Base-by-base conservation (phyloP, 495 filamentous ascomycete species). In the Trichoderma reesei region DNA sequence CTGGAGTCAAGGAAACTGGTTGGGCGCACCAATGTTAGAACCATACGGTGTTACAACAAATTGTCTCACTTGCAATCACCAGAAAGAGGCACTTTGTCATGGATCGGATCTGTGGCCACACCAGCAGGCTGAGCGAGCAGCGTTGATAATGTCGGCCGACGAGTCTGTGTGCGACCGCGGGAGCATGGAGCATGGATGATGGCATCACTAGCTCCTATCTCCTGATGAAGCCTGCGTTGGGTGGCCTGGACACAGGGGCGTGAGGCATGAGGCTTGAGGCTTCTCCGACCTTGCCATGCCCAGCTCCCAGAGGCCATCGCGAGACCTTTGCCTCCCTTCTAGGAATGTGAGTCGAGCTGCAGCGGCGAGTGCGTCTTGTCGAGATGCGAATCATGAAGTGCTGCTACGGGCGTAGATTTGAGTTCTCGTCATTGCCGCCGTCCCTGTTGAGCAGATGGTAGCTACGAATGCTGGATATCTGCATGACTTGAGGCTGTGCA, bases 61-160 rank as follows among this genome's bases (percentile, higher is more conserved):
- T 20, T 31, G 51, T 56, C 51, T 56, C 51, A 56, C 51, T 56
- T 48, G n/a, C 44, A 48, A n/a, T 18, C 51, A 56, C 20, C 51
- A 56, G n/a, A n/a, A 39, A 39, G 31, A 3, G 20, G 51, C 31
- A 11, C 26, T 33, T 7, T n/a, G 11, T n/a, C 31, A 34, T 31
- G 51, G 51, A 31, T 33, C 51, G 31, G 51, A 56, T 48, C 44
- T 1, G n/a, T 18, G 44, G 16, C 44, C n/a, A n/a, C n/a, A n/a
- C n/a, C n/a, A n/a, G 44, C 20, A 48, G 44, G 44, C 4, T 48
- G 44, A 9, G 51, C 5, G 18, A 51, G 31, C 3, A 31, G 51
- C 31, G 20, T 56, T 56, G 51, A 56, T 56, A 56, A 14, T 31
- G 51, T 56, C 51, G 51, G 51, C 51, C 51, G 51, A 56, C 31